These are phyloP conservation scores for Phialophora tarda DNA, from an alignment of 2,329 filamentous ascomycete species.

Conservation along the genomic window DNA sequence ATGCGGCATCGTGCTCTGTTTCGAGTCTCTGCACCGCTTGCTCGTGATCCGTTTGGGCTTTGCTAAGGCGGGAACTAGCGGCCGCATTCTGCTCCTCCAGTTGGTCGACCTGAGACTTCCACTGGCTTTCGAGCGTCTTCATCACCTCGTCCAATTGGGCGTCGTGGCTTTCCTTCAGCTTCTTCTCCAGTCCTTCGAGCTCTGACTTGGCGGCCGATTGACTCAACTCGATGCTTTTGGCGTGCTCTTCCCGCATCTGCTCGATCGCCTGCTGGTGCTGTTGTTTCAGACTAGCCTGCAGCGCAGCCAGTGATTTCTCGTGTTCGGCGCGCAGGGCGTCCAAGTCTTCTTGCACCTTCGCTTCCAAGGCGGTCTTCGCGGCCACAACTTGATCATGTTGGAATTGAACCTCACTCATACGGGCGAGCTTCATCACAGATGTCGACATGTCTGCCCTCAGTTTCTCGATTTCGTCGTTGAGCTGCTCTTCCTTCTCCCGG, in stretches of 20 bases:
- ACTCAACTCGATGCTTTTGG: conserved; percentile 30
- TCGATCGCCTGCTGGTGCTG: conserved; percentile 29
- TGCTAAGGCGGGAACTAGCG: conserved; percentile 27
- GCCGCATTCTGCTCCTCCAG: conserved; percentile 30
- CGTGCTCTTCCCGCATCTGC: conserved; percentile 35
- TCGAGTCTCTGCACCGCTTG: conserved; percentile 18
- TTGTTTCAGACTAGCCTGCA: conserved; percentile 24
- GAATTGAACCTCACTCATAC: conserved; percentile 31
- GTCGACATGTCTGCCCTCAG: conserved; percentile 29
- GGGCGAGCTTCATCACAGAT: conserved; percentile 30
- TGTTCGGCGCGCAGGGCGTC: conserved; percentile 28
- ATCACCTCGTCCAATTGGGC: conserved; percentile 38
- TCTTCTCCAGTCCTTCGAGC: conserved; percentile 30
- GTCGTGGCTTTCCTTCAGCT: conserved; percentile 30
- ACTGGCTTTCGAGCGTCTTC: conserved; percentile 35
- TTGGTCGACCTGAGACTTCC: conserved; percentile 35
- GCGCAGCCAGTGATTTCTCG: conserved; percentile 25
- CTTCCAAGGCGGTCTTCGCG: conserved; percentile 24
- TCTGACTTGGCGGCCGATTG: conserved; percentile 31
- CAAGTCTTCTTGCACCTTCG: conserved; percentile 21
- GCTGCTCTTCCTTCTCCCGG: conserved; percentile 28
- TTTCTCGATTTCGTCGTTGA: conserved; percentile 29
- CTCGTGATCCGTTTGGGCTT: conserved; percentile 27
- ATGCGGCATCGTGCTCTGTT: conserved; percentile 27
- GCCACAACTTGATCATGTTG: conserved; percentile 31